phyloP scores from a whole-genome alignment of 2,329 filamentous ascomycete genomes.

The Fusarium nanum region DNA sequence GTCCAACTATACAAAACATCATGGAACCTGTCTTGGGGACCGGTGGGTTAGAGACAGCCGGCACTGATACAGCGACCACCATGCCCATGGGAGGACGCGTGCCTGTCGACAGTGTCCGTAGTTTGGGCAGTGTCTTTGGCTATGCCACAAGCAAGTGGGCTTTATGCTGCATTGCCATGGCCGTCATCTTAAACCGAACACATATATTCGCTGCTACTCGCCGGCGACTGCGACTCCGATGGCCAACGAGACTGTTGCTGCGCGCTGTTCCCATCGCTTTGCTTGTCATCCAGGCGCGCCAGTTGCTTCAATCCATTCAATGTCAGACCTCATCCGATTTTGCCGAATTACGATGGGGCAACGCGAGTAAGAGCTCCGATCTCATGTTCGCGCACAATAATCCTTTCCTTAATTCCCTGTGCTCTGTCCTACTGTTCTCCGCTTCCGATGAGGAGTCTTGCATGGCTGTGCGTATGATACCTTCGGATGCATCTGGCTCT shows the following conservation, averaged over 20 bases:
- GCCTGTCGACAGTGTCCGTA: slow-evolving; percentile 70
- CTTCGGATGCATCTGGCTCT: slow-evolving; percentile 62
- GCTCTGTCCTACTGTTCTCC: slow-evolving; percentile 78
- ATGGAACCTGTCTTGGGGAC: slow-evolving; percentile 45
- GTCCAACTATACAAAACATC: slow-evolving; percentile 46
- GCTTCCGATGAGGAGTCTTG: slow-evolving; percentile 81
- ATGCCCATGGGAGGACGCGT: slow-evolving; percentile 59
- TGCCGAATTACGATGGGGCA: slow-evolving; percentile 75
- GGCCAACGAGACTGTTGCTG: slow-evolving; percentile 76
- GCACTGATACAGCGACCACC: slow-evolving; percentile 25
- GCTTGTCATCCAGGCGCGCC: slow-evolving; percentile 74
- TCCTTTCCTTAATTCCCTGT: slow-evolving; percentile 76
- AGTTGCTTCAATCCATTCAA: slow-evolving; percentile 84
- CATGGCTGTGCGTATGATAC: slow-evolving; percentile 76
- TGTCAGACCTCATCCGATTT: slow-evolving; percentile 89
- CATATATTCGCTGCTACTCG: slow-evolving; percentile 93
- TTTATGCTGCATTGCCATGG: slow-evolving; percentile 85
- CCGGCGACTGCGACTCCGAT: slow-evolving; percentile 79
- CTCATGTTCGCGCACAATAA: slow-evolving; percentile 78
- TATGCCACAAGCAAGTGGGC: slow-evolving; percentile 96
- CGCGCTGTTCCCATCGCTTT: slow-evolving; percentile 78
- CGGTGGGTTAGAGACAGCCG: slow-evolving; percentile 23
- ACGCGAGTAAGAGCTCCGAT: slow-evolving; percentile 71
- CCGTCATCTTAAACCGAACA: slow-evolving; percentile 88
- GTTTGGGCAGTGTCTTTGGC: slow-evolving; percentile 86